Evolutionary conservation across 371 early-diverging fungal species (phyloP).

Genomic region (Chytridiales sp.): DNA sequence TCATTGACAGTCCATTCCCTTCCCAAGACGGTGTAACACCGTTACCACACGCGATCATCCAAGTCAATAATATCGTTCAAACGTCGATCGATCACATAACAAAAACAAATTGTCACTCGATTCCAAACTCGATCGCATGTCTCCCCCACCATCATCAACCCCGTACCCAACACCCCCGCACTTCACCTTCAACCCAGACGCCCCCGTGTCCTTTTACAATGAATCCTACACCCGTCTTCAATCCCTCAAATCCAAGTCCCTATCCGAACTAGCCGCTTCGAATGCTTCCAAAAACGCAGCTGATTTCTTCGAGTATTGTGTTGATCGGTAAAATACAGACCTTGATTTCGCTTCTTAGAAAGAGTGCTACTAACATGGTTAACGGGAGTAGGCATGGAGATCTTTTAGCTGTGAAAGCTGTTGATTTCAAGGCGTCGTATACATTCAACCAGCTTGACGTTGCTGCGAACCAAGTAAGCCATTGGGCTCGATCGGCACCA

Average conservation of each 20-base stretch:
- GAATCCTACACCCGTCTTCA: not conserved
- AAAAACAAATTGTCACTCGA: too few species aligned
- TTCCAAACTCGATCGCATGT: too few species aligned
- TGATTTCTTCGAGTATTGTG: slow-evolving; percentile 19
- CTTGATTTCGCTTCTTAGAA: not conserved
- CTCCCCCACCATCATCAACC: too few species aligned
- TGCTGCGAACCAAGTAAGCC: slow-evolving; percentile 25
- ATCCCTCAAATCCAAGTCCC: not conserved
- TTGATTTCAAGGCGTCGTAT: slow-evolving; percentile 21
- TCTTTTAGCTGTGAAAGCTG: slow-evolving; percentile 11
- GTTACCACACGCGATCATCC: too few species aligned
- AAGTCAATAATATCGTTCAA: too few species aligned
- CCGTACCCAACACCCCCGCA: too few species aligned
- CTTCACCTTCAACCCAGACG: too few species aligned
- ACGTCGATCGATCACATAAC: too few species aligned
- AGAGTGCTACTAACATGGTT: not conserved
- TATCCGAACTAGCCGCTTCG: not conserved
- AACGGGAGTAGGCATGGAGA: slow-evolving; percentile 11
- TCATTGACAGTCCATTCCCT: too few species aligned
- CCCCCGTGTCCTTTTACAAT: too few species aligned
- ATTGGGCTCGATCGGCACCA: slow-evolving; percentile 7
- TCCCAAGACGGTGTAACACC: too few species aligned
- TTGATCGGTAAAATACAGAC: slow-evolving; percentile 6
- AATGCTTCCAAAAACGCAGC: slow-evolving; percentile 12
- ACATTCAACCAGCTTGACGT: slow-evolving; percentile 23